Evolutionary conservation across 148 eudicot genomes (phyloP).

Genomic region (Beta vulgaris): DNA sequence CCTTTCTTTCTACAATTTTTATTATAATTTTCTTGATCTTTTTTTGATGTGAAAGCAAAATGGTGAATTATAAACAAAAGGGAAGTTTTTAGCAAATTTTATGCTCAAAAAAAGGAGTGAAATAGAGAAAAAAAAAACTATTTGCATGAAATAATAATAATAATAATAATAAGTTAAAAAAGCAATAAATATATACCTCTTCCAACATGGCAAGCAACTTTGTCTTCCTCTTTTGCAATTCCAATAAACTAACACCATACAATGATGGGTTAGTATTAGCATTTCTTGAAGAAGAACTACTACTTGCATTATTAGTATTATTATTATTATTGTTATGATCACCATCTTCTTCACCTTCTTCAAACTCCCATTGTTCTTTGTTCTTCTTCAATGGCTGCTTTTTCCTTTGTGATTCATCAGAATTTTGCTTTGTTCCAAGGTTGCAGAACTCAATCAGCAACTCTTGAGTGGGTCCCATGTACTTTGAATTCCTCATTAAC

Average conservation of each 20-base stretch:
- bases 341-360: slow-evolving; percentile 4
- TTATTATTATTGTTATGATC: background rate
- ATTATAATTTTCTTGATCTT: slow-evolving; percentile 11
- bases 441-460: slow-evolving; percentile 80
- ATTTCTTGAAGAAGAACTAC: slow-evolving; percentile 31
- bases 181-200: slow-evolving; percentile 49
- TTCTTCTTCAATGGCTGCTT: slow-evolving; percentile 17
- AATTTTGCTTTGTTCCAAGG: slow-evolving; percentile 47
- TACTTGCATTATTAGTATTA: slow-evolving; percentile 26
- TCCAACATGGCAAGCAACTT: slow-evolving; percentile 82
- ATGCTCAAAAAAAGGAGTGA: background rate
- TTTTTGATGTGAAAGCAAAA: slow-evolving; percentile 11
- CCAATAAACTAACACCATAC: slow-evolving; percentile 56
- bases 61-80: background rate
- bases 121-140: background rate
- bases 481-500: slow-evolving; percentile 59
- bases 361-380: slow-evolving; percentile 23
- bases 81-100: background rate
- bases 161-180: background rate
- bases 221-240: slow-evolving; percentile 73
- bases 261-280: slow-evolving; percentile 35
- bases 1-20: background rate
- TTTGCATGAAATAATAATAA: background rate
- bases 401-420: slow-evolving; percentile 30
- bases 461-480: slow-evolving; percentile 71